Conservation (phyloP, 2,329 filamentous ascomycete genomes). For the Aspergillaceae sp. region DNA sequence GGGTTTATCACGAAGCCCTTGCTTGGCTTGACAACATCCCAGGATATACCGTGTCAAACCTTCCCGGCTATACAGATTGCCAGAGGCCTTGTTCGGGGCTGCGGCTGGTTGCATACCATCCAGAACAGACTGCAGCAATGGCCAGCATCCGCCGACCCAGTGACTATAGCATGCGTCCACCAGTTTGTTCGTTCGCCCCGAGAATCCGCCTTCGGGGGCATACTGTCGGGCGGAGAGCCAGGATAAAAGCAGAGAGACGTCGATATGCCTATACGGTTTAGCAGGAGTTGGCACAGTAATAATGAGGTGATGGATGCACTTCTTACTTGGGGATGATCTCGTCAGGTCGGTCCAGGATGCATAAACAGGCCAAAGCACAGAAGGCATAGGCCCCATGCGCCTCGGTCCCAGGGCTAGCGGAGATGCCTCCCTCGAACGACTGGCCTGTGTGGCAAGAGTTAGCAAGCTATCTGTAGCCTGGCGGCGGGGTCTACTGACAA, state of each 20-base stretch:
- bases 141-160: conserved; percentile 95
- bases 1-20: conserved; percentile 86
- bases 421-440: conserved; percentile 91
- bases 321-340: conserved; percentile 63
- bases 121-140: conserved; percentile 72
- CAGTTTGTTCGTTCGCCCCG: conserved; percentile 91
- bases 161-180: conserved; percentile 98
- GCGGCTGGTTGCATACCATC: conserved; percentile 40
- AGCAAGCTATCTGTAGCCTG: conserved; percentile 4
- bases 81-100: conserved; percentile 13
- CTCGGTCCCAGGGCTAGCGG: conserved; percentile 73
- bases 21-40: conserved; percentile 69
- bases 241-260: conserved; percentile 66
- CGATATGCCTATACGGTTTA: conserved; percentile 53
- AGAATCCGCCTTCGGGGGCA: conserved; percentile 83
- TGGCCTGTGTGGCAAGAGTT: conserved; percentile 51
- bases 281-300: background rate
- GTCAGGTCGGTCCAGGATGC: conserved; percentile 72
- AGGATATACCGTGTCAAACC: conserved; percentile 85
- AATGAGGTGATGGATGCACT: background rate
- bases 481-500: conserved; percentile 50
- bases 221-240: conserved; percentile 90
- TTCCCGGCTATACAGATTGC: conserved; percentile 63
- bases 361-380: conserved; percentile 81
- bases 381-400: conserved; percentile 96